Conservation (phyloP, 116 monocot genomes). For the Phalaenopsis hybrid region DNA sequence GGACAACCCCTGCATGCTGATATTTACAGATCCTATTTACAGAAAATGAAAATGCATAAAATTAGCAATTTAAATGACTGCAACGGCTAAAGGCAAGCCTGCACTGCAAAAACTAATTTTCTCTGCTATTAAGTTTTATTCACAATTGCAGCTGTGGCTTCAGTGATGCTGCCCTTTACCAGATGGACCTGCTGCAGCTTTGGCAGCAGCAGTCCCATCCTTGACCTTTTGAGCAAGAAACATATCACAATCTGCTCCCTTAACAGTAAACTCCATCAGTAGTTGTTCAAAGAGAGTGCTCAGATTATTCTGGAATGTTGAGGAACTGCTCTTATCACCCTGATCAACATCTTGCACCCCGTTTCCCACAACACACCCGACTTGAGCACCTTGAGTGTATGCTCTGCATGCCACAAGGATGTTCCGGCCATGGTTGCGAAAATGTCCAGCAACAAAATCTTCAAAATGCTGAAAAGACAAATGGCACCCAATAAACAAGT, state of each 20-base stretch:
- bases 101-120: neutral
- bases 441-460: conserved; percentile 62
- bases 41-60: neutral
- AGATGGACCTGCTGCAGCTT: neutral
- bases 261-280: conserved; percentile 49
- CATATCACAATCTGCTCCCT: conserved; percentile 48
- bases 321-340: conserved; percentile 37
- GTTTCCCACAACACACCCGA: conserved; percentile 42
- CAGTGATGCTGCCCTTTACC: neutral
- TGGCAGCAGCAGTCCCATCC: conserved; percentile 10
- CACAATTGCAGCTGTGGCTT: neutral
- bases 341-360: conserved; percentile 44
- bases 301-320: conserved; percentile 28
- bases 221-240: conserved; percentile 39
- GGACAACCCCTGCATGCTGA: neutral
- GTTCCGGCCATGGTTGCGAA: conserved; percentile 28
- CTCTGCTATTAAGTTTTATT: neutral
- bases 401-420: conserved; percentile 62
- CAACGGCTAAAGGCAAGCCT: neutral
- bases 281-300: conserved; percentile 41
- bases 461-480: conserved; percentile 56
- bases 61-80: neutral
- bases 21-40: neutral
- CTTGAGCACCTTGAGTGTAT: conserved; percentile 56
- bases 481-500: neutral